Evolutionary conservation across 495 filamentous ascomycete species (phyloP).

Genomic region (Xylaria venustula): DNA sequence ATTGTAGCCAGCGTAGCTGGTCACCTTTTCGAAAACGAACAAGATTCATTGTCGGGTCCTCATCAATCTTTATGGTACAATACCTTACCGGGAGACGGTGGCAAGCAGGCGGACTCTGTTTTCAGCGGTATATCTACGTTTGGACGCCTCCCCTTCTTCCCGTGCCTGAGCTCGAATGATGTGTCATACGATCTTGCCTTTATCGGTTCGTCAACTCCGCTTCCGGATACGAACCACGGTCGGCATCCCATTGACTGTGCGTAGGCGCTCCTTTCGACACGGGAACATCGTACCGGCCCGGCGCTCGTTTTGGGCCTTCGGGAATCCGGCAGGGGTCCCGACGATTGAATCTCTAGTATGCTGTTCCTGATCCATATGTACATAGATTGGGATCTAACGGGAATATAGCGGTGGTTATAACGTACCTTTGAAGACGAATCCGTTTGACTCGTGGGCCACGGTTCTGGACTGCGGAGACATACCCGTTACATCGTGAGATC

Average conservation of each 20-base stretch:
- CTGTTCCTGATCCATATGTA: background rate
- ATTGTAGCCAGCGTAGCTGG: conserved; percentile 26
- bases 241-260: conserved; percentile 15
- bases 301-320: conserved; percentile 82
- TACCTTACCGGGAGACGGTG: conserved; percentile 55
- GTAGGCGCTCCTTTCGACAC: conserved; percentile 42
- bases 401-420: conserved; percentile 66
- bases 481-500: conserved; percentile 65
- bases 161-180: conserved; percentile 67
- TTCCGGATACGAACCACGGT: conserved; percentile 62
- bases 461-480: conserved; percentile 86
- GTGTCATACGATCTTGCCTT: conserved; percentile 76
- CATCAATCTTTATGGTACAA: conserved; percentile 55
- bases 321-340: conserved; percentile 81
- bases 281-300: conserved; percentile 44
- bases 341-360: conserved; percentile 64
- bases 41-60: conserved; percentile 46
- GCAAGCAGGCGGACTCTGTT: conserved; percentile 56
- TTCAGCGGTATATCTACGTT: conserved; percentile 88
- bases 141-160: conserved; percentile 72
- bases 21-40: conserved; percentile 37
- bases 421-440: conserved; percentile 74
- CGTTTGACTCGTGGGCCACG: conserved; percentile 72
- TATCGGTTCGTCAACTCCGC: conserved; percentile 69
- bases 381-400: background rate